Conservation (phyloP, 2,329 filamentous ascomycete species). For the Colletotrichum karsti region DNA sequence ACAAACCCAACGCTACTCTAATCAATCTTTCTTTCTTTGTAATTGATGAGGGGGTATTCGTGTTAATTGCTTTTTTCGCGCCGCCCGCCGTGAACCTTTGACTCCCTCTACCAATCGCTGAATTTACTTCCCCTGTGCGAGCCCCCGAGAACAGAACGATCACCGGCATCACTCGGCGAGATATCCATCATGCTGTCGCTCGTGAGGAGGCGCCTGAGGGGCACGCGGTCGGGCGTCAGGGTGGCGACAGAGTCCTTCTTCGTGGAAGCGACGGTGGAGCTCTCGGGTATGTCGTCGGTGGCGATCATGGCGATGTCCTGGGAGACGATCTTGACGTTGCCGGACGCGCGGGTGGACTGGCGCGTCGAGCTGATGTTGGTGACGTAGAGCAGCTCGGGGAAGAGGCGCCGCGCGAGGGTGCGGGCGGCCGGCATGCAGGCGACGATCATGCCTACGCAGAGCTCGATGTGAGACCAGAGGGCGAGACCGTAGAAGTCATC, state of each 20-base stretch:
- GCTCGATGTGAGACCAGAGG: conserved; percentile 32
- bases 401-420: neutral
- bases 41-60: neutral
- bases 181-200: conserved; percentile 3
- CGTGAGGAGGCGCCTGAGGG: neutral
- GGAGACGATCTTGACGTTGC: conserved; percentile 21
- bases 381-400: conserved; percentile 15
- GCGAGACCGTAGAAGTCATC: conserved; percentile 39
- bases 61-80: neutral
- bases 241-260: conserved; percentile 35
- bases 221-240: conserved; percentile 31
- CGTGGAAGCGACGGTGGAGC: neutral
- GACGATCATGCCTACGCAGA: conserved; percentile 9
- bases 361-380: neutral
- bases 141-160: neutral
- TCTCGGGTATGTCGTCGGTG: neutral
- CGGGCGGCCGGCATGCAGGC: conserved; percentile 26
- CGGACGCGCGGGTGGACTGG: conserved; percentile 10
- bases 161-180: neutral
- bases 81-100: neutral
- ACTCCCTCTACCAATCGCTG: neutral
- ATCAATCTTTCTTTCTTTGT: neutral
- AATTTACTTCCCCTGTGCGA: neutral
- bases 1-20: neutral
- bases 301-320: conserved; percentile 9